Base-by-base conservation (phyloP, 257 asterid species). In the Paulownia fortunei region DNA sequence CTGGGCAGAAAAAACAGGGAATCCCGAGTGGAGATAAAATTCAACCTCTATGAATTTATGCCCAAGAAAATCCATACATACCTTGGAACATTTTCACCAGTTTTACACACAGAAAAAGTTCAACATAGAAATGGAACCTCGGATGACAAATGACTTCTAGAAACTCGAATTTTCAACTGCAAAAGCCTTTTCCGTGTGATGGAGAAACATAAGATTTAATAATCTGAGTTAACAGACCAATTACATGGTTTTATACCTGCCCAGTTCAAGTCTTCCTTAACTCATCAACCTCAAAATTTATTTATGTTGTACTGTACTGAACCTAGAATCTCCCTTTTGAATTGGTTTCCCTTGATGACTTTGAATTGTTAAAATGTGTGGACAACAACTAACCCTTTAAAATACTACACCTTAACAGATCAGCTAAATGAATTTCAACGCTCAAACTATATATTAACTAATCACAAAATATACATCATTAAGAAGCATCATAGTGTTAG, bases 361-460 rank as follows among this genome's bases (percentile, higher is more conserved):
- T 83, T 82, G 87, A 80, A 44, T 83, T 64, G 89, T 76, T 83
- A 73, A 69, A 74, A 83, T 84, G 88, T 88, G 87, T 63, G 51
- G 84, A 47, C 84, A 80, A 85, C 94, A 74, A 69, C 89, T 65
- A 67, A 77, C 47, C 59, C 68, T 46, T 19, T 64, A 76, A 71
- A 68, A 69, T 55, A 85, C 74, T 77, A 55, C 67, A 63, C 64
- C 74, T 30, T 34, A 37, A 54, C 59, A 62, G 37, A 65, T 66
- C 63, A 54, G 3, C 23, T 49, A 8, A 16, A n/a, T 8, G 21
- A 32, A 49, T 18, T 76, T 82, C 88, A 83, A 85, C 84, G 10
- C 76, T 73, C 42, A 32, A 79, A 59, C 64, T 8, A 37, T 76
- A 56, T 32, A 77, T 65, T 37, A 74, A 16, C 15, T 73, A 44